phyloP scores from a whole-genome alignment of 2,329 filamentous ascomycete species.

The Ophiocordyceps camponoti-leonardi region DNA sequence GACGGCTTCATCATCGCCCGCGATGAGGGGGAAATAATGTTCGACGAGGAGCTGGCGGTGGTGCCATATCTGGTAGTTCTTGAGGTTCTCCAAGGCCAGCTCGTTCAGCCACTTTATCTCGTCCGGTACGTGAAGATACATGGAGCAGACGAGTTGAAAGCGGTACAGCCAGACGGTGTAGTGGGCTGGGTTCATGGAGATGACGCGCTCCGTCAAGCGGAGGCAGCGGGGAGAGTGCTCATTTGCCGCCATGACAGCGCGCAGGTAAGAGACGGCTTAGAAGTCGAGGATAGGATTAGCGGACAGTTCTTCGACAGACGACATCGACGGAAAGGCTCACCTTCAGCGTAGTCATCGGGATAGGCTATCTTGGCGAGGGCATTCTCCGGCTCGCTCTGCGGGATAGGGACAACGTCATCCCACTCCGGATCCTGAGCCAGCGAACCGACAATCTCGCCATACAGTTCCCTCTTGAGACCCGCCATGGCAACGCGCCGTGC shows the following conservation, averaged over 20 bases:
- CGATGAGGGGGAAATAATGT: slow-evolving; percentile 40
- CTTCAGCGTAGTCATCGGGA: slow-evolving; percentile 71
- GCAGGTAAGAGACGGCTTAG: slow-evolving; percentile 73
- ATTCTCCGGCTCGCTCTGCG: slow-evolving; percentile 65
- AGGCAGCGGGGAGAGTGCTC: slow-evolving; percentile 69
- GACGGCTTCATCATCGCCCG: slow-evolving; percentile 36
- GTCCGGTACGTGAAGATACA: slow-evolving; percentile 45
- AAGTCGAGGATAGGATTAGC: not conserved
- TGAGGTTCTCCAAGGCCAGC: slow-evolving; percentile 67
- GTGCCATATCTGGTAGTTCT: slow-evolving; percentile 98
- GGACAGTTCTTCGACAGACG: not conserved
- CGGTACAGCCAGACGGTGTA: slow-evolving; percentile 99
- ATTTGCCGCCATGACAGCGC: slow-evolving; percentile 78
- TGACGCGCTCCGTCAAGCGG: slow-evolving; percentile 73
- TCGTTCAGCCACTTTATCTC: slow-evolving; percentile 80
- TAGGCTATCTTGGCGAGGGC: slow-evolving; percentile 91
- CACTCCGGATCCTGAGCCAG: slow-evolving; percentile 51
- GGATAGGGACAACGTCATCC: slow-evolving; percentile 71
- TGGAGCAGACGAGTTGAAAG: slow-evolving; percentile 54
- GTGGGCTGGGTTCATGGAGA: slow-evolving; percentile 85
- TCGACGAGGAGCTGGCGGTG: slow-evolving; percentile 51
- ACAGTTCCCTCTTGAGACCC: slow-evolving; percentile 29
- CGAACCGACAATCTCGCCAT: slow-evolving; percentile 28
- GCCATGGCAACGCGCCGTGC: slow-evolving; percentile 33
- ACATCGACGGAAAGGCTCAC: slow-evolving; percentile 18